Evolutionary conservation across 208 protist genomes (phyloP), one percentile per base, ranked within the genome.

Genomic region (Leptomonas pyrrhocoris): DNA sequence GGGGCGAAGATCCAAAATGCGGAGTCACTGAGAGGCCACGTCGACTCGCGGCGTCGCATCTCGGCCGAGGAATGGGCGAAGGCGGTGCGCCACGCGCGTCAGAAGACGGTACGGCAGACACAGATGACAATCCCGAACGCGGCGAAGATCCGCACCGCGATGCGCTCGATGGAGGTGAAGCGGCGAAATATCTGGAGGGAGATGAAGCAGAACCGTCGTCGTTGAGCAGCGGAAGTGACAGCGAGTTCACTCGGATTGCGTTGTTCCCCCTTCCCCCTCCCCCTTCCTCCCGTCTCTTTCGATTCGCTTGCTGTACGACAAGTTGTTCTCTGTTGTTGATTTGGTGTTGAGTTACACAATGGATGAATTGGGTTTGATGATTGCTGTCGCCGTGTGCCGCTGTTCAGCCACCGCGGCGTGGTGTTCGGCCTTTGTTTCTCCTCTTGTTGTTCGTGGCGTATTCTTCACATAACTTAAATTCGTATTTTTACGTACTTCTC

Each of bases 21-120:
- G n/a, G 50, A 83, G 15, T 40, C 73, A 27, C 66, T 78, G 18
- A 70, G 61, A 25, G 77, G 73, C 2, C 73, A 75, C 66, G 79
- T 89, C 38, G 90, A 95, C 72, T 76, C 85, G 5, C 78, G 85
- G 28, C 77, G 84, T n/a, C 79, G 78, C 57, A 90, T 95, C 46
- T 85, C 85, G 3, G 80, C 86, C 18, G 74, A 91, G 67, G 79
- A 95, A 63, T 95, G 90, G 90, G 83, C 84, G 7, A 85, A 89
- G 25, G 90, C 90, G 13, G 90, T 95, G 28, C 80, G 83, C 9
- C 83, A 79, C 45, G 90, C 90, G 7, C 77, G 80, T 16, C 77
- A 84, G 13, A 74, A 75, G 53, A 93, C 85, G 42, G 77, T 92
- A 49, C 77, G 84, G 46, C 86, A 94, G 56, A 90, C 83, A 6